A percentile compares a stretch with the other conserved stretches of the same genome.
Conservation (phyloP, 331 rosid genomes). For the Pyrus hybrid region DNA sequence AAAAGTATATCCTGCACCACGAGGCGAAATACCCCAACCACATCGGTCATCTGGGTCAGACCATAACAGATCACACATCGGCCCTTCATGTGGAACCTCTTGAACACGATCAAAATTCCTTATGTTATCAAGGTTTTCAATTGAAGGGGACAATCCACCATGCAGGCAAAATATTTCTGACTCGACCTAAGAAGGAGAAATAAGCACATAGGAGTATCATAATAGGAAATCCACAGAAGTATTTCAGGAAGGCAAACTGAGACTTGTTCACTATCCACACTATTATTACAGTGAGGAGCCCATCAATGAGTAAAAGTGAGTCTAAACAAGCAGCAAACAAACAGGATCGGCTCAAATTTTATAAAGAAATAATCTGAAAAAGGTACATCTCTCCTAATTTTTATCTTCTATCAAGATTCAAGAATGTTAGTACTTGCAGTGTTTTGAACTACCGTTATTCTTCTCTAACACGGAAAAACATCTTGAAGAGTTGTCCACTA, state of each 20-base stretch:
- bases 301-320: neutral
- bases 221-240: neutral
- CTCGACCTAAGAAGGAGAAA: constrained; percentile 57
- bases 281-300: neutral
- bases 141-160: constrained; percentile 97
- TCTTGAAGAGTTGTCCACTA: neutral
- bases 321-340: neutral
- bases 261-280: neutral
- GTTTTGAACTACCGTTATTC: neutral
- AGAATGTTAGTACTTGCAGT: neutral
- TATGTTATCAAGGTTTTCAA: constrained; percentile 91
- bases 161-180: constrained; percentile 97
- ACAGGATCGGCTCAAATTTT: neutral
- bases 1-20: constrained; percentile 98
- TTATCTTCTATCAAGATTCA: neutral
- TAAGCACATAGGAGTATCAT: constrained; percentile 3
- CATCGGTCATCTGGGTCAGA: constrained; percentile 99
- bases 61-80: constrained; percentile 99
- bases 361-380: neutral
- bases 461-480: neutral
- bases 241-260: neutral
- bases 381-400: neutral
- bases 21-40: constrained; percentile 99
- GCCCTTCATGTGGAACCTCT: constrained; percentile 99
- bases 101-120: constrained; percentile 98